Base-by-base conservation (phyloP, 164 flowering plant species). In the Magnolia sinica region DNA sequence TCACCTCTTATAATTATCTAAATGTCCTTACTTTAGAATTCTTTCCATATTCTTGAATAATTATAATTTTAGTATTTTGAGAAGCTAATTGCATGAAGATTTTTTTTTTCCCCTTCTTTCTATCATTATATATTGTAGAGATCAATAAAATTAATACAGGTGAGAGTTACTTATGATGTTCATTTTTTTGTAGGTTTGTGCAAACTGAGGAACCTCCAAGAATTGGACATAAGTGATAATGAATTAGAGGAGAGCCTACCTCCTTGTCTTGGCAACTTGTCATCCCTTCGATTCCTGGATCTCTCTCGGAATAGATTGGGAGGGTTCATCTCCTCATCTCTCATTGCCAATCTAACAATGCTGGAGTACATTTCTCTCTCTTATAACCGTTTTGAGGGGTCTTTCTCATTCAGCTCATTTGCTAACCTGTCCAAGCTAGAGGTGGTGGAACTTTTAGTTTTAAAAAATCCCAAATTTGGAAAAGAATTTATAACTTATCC, bases 181-280 rank as follows among this genome's bases (percentile, higher is more conserved):
- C 45, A 63, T 18, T 18, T 63, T n/a, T n/a, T 16, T 67, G 49
- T 65, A 76, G 73, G 73, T 22, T 55, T 76, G 49, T 76, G 77
- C 72, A 68, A 76, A n/a, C 3, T 76, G n/a, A 7, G 70, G 20
- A 37, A 70, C 68, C 66, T 76, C n/a, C 51, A 37, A 9, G 52
- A 59, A 45, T 68, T 76, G 45, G 78, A 76, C 14, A 55, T 69
- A 0, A 69, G 55, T 13, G 2, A 0, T 31, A 70, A 76, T 68
- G 22, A 7, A 4, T 70, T 76, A 19, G 49, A 76, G n/a, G 78
- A 68, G 3, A 68, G 29, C 10, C 22, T 76, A 55, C 77, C 77
- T 27, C 16, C 66, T 24, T 76, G 77, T 65, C 65, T 52, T 29
- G 29, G 64, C 67, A 76, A 76, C 19, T 52, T 76, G 7, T 9